Percentiles rank a stretch among this genome's conserved stretches.
Evolutionary conservation across 257 asterid genomes (phyloP).

Genomic region (Orobanche coerulescens): DNA sequence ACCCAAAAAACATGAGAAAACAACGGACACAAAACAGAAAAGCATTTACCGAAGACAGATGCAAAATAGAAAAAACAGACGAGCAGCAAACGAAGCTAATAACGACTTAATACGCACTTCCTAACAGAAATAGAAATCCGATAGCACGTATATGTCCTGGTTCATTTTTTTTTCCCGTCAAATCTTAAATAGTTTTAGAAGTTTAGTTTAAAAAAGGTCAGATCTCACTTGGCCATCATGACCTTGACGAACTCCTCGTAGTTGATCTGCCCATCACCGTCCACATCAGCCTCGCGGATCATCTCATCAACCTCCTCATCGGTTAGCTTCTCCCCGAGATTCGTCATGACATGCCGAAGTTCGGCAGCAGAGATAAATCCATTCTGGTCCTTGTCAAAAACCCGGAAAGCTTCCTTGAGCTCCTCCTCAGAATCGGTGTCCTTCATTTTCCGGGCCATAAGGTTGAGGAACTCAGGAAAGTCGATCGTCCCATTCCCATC

Average conservation of each 20-base stretch:
- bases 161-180: constrained; percentile 26
- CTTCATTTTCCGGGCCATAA: constrained; percentile 56
- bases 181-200: constrained; percentile 28
- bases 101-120: constrained; percentile 21
- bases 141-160: constrained; percentile 35
- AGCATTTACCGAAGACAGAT: constrained; percentile 33
- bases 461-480: constrained; percentile 55
- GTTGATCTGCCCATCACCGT: constrained; percentile 68
- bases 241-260: constrained; percentile 66
- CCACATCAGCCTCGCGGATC: constrained; percentile 63
- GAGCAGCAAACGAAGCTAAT: constrained; percentile 27
- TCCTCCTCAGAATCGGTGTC: constrained; percentile 55
- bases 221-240: constrained; percentile 69
- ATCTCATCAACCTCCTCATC: constrained; percentile 53
- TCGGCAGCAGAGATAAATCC: constrained; percentile 55
- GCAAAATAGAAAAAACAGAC: constrained; percentile 27
- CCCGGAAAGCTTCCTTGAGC: constrained; percentile 54
- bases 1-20: constrained; percentile 23
- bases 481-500: constrained; percentile 55
- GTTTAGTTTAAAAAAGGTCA: constrained; percentile 18
- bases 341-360: constrained; percentile 58
- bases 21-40: constrained; percentile 22
- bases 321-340: constrained; percentile 57
- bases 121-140: constrained; percentile 37
- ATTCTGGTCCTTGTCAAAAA: constrained; percentile 51